Evolutionary conservation across 2,329 filamentous ascomycete species (phyloP).

Genomic region (Nemania serpens): DNA sequence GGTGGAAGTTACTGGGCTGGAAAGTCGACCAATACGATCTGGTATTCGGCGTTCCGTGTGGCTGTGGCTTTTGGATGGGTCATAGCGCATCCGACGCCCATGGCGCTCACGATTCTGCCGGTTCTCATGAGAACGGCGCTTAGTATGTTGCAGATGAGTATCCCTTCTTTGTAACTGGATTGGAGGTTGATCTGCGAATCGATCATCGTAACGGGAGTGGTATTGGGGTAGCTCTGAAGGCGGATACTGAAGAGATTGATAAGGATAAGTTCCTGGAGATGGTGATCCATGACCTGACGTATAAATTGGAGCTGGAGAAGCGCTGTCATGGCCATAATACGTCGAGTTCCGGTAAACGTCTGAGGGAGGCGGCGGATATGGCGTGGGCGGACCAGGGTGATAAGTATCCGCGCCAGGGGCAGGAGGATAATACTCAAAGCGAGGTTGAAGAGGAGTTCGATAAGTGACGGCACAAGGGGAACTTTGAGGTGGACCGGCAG

Average conservation of each 20-base stretch:
- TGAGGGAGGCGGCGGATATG: conserved; percentile 17
- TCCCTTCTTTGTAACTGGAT: conserved; percentile 17
- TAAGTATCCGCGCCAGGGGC: conserved; percentile 22
- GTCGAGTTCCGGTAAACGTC: conserved; percentile 12
- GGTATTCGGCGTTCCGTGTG: conserved; percentile 21
- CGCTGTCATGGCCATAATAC: conserved; percentile 15
- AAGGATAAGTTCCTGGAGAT: conserved; percentile 18
- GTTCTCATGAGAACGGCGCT: conserved; percentile 15
- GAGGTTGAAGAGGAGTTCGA: conserved; percentile 11
- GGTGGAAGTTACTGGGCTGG: conserved; percentile 12
- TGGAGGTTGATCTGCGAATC: conserved; percentile 8
- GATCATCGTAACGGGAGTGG: conserved; percentile 18
- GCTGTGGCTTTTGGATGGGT: conserved; percentile 20
- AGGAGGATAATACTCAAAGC: conserved; percentile 24
- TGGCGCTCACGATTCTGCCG: conserved; percentile 17
- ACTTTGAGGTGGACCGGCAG: conserved; percentile 1
- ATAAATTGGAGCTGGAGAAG: conserved; percentile 25
- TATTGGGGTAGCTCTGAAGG: conserved; percentile 22
- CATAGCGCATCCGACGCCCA: conserved; percentile 15
- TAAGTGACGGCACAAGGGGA: conserved; percentile 4
- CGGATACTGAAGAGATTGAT: conserved; percentile 26
- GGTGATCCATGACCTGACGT: conserved; percentile 28
- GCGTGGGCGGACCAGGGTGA: conserved; percentile 14
- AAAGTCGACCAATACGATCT: conserved; percentile 13
- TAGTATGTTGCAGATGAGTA: conserved; percentile 8